Percentiles rank a stretch among this genome's conserved stretches.
Evolutionary conservation across 192 early-diverging fungal species (phyloP).

Genomic region (Podila minutissima): DNA sequence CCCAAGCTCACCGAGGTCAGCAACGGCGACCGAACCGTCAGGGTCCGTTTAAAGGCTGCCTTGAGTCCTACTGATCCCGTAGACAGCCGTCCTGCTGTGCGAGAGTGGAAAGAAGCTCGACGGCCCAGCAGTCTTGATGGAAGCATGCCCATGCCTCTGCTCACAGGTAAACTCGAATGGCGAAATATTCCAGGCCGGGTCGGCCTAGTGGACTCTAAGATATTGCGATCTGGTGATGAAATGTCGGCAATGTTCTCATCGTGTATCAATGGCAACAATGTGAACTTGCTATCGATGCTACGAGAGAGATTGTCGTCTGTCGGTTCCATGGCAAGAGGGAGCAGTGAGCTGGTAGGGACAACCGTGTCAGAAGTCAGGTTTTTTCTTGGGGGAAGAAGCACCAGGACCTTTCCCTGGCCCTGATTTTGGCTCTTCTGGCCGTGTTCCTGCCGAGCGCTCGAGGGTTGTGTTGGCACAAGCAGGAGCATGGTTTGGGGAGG

Average conservation of each 20-base stretch:
- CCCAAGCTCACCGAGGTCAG: constrained; percentile 31
- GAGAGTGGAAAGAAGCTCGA: no score
- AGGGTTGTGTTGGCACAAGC: background rate
- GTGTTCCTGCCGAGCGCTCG: background rate
- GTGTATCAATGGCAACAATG: no score
- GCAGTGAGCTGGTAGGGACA: background rate
- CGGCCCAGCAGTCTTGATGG: no score
- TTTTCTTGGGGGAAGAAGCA: constrained; percentile 2
- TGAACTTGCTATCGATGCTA: no score
- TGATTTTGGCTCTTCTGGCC: background rate
- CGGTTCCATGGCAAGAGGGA: background rate
- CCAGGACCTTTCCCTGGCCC: background rate
- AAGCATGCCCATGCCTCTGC: no score
- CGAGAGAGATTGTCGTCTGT: background rate
- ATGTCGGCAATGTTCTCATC: no score
- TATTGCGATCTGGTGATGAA: no score
- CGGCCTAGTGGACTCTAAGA: no score
- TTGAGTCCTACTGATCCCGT: background rate
- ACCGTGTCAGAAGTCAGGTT: background rate
- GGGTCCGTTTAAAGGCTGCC: constrained; percentile 22
- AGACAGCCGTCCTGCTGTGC: no score
- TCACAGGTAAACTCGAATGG: no score
- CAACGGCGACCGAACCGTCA: constrained; percentile 26
- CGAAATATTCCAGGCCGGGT: no score
- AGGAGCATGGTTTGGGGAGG: background rate